A percentile compares a stretch with the other conserved stretches of the same genome.
Evolutionary conservation across 352 stramenopile species (phyloP).

Genomic region (Phytophthora pinifolia): DNA sequence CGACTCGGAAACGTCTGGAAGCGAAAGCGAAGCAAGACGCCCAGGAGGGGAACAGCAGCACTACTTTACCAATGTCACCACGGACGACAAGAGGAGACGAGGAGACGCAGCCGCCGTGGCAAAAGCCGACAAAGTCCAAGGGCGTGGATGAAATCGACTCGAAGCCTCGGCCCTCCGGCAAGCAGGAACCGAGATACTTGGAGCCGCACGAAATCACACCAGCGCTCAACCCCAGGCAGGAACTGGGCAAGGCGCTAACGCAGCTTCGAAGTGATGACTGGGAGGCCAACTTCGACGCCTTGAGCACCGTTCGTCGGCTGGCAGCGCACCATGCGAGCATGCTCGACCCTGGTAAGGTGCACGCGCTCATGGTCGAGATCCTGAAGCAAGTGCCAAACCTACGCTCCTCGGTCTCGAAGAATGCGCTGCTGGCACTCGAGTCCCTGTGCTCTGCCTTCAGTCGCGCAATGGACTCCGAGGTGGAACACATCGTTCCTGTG

Average conservation of each 20-base stretch:
- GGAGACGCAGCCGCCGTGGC: conserved; percentile 4
- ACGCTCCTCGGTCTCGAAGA: conserved; percentile 74
- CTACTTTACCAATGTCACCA: background rate
- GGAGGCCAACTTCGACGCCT: conserved; percentile 62
- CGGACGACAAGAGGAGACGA: background rate
- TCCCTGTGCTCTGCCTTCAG: conserved; percentile 50
- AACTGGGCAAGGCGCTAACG: conserved; percentile 36
- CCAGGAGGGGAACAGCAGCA: background rate
- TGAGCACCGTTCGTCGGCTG: conserved; percentile 60
- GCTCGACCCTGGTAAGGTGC: conserved; percentile 44
- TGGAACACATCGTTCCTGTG: conserved; percentile 59
- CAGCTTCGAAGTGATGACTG: conserved; percentile 54
- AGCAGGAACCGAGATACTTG: conserved; percentile 71
- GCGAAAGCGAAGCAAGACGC: conserved; percentile 54
- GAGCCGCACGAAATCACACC: conserved; percentile 58
- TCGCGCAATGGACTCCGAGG: conserved; percentile 53
- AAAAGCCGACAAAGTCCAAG: conserved; percentile 17
- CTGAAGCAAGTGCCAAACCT: conserved; percentile 68
- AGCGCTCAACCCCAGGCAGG: conserved; percentile 59
- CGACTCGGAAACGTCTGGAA: conserved; percentile 60
- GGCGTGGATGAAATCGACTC: conserved; percentile 11
- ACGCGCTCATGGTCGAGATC: conserved; percentile 46
- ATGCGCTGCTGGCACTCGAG: conserved; percentile 70
- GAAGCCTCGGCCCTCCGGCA: conserved; percentile 23
- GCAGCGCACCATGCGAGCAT: conserved; percentile 50